phyloP scores from a whole-genome alignment of 805 yeast genomes.

The Pichia sporocuriosa region DNA sequence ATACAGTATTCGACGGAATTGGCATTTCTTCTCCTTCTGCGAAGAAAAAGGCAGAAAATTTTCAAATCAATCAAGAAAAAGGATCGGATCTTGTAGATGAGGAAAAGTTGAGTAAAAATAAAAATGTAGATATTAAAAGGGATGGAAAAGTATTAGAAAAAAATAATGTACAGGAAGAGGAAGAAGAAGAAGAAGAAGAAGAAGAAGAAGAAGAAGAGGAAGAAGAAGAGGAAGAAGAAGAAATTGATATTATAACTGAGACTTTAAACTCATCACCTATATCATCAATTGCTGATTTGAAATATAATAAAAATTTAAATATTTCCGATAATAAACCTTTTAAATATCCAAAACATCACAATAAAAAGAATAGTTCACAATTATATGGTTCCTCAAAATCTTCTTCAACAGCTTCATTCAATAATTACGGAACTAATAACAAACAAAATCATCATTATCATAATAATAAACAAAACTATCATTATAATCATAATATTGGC shows the following conservation, averaged over 20 bases:
- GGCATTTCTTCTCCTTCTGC: constrained; percentile 14
- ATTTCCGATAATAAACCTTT: neutral
- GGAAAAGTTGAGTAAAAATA: neutral
- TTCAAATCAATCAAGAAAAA: neutral
- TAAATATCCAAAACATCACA: neutral
- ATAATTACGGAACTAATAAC: no score
- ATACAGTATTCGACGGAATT: constrained; percentile 12
- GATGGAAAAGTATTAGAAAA: neutral
- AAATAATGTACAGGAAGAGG: neutral
- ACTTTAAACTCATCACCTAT: neutral
- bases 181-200: neutral
- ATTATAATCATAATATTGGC: no score
- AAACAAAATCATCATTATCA: no score
- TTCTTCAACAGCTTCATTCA: constrained; percentile 2
- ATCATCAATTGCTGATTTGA: neutral
- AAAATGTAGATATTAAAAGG: neutral
- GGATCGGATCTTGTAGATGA: neutral
- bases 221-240: constrained; percentile 7
- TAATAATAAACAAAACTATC: no score
- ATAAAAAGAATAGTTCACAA: neutral
- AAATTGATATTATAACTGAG: constrained; percentile 9
- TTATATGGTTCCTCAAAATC: constrained; percentile 1
- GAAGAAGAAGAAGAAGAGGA: constrained; percentile 3
- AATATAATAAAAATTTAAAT: neutral
- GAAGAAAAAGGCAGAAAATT: constrained; percentile 5